These are phyloP conservation scores for Astrothelium subdiscretum DNA, from an alignment of 495 filamentous ascomycete genomes.

Conservation along the genomic window DNA sequence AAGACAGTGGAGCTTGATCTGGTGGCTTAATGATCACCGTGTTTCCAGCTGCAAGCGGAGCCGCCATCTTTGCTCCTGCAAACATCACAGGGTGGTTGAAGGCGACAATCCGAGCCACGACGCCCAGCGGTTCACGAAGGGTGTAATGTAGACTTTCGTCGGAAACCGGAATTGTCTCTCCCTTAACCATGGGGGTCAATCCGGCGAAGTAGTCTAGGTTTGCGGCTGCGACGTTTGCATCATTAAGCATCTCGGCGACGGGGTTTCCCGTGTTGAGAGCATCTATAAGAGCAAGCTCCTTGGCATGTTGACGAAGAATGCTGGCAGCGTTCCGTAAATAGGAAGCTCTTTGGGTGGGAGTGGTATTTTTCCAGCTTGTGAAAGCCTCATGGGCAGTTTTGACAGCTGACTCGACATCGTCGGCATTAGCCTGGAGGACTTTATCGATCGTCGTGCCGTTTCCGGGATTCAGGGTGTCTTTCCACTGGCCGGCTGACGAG, in stretches of 20 bases:
- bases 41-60: slow-evolving; percentile 46
- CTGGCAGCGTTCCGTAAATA: slow-evolving; percentile 7
- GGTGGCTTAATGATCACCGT: slow-evolving; percentile 83
- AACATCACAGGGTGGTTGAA: slow-evolving; percentile 22
- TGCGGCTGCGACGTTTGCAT: slow-evolving; percentile 11
- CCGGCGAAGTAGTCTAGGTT: slow-evolving; percentile 16
- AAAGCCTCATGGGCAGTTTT: slow-evolving; percentile 12
- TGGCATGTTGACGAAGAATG: slow-evolving; percentile 11
- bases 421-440: slow-evolving; percentile 5
- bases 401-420: slow-evolving; percentile 10
- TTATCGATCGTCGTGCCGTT: slow-evolving; percentile 11
- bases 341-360: slow-evolving; percentile 5
- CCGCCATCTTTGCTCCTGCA: slow-evolving; percentile 19
- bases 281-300: slow-evolving; percentile 13
- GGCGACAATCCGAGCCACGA: slow-evolving; percentile 29
- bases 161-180: slow-evolving; percentile 16
- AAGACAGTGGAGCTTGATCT: slow-evolving; percentile 81
- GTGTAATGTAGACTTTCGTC: slow-evolving; percentile 46
- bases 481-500: not conserved
- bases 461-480: slow-evolving; percentile 13
- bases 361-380: slow-evolving; percentile 8
- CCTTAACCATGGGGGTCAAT: slow-evolving; percentile 14
- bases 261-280: slow-evolving; percentile 15
- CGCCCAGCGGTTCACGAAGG: slow-evolving; percentile 75
- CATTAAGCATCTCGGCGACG: slow-evolving; percentile 10